Base-by-base conservation (phyloP, 257 asterid genomes). In the Osmanthus fragrans region DNA sequence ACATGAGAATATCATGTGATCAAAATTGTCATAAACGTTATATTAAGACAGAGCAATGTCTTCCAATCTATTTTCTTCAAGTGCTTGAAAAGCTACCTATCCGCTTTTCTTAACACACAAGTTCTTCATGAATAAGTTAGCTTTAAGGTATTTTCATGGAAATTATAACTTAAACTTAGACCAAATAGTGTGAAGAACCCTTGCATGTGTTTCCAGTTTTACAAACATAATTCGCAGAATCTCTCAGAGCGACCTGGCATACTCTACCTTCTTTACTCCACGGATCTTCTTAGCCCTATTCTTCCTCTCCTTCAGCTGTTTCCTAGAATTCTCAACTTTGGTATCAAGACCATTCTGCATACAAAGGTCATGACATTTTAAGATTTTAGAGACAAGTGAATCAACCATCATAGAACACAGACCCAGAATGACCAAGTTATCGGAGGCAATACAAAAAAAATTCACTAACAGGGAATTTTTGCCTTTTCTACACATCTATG, bases 261-360 rank as follows among this genome's bases (percentile, higher is more conserved):
- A 4, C 10, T 15, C 7, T 78, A 84, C 90, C 90, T 87, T 87
- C 86, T 87, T 87, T 70, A 87, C 89, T 79, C 91, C 91, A 25
- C 89, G 91, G 69, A 87, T 82, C 83, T 85, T 87, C 85, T 81
- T 85, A 0, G 89, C 85, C 40, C 91, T 80, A 80, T 87, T 87
- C 82, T 87, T 87, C 76, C 91, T 81, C 79, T 87, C 91, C 60
- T 87, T 87, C 89, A 87, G 84, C 79, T 87, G 91, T 80, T 87
- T 85, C 76, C 90, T 76, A 3, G 90, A 86, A 72, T 86, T 86
- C 83, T 86, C 90, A 5, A 86, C 47, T 86, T 87, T 85, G 76
- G 89, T 87, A 60, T 80, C 91, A 3, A 87, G 89, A 37, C 91
- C 91, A 77, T 87, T 87, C 91, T 87, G 82, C 56, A 77, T 30